Evolutionary conservation across 495 filamentous ascomycete genomes (phyloP).

Genomic region (Cladorrhinum samala): DNA sequence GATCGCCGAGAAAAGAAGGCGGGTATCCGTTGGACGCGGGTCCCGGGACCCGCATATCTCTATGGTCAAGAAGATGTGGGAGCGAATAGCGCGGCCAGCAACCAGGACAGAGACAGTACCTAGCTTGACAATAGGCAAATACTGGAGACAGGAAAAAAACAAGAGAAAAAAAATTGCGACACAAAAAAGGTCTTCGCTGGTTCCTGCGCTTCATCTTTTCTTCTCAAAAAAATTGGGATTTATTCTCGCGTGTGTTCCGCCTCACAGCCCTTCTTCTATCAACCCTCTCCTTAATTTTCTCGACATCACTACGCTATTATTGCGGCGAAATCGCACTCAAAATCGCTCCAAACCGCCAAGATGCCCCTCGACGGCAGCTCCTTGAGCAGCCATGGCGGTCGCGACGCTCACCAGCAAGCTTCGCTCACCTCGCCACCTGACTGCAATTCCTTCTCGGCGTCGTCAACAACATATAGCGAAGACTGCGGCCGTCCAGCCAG

Average conservation of each 20-base stretch:
- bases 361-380: too few species aligned
- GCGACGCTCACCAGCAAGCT: too few species aligned
- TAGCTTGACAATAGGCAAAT: slow-evolving; percentile 59
- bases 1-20: slow-evolving; percentile 26
- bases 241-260: slow-evolving; percentile 24
- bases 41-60: slow-evolving; percentile 7
- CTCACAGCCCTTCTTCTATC: neutral
- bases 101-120: slow-evolving; percentile 34
- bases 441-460: too few species aligned
- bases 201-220: slow-evolving; percentile 27
- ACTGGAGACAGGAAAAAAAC: slow-evolving; percentile 40
- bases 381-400: too few species aligned
- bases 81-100: slow-evolving; percentile 43
- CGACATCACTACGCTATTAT: too few species aligned
- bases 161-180: slow-evolving; percentile 32
- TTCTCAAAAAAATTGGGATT: slow-evolving; percentile 27
- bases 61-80: slow-evolving; percentile 35
- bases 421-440: too few species aligned
- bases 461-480: too few species aligned
- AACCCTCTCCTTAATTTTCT: neutral
- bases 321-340: too few species aligned
- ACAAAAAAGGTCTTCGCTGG: slow-evolving; percentile 27
- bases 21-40: slow-evolving; percentile 6
- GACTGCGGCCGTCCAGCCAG: too few species aligned
- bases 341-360: too few species aligned